phyloP scores from a whole-genome alignment of 768 basidiomycete genomes.

The Boletus barrowsii region DNA sequence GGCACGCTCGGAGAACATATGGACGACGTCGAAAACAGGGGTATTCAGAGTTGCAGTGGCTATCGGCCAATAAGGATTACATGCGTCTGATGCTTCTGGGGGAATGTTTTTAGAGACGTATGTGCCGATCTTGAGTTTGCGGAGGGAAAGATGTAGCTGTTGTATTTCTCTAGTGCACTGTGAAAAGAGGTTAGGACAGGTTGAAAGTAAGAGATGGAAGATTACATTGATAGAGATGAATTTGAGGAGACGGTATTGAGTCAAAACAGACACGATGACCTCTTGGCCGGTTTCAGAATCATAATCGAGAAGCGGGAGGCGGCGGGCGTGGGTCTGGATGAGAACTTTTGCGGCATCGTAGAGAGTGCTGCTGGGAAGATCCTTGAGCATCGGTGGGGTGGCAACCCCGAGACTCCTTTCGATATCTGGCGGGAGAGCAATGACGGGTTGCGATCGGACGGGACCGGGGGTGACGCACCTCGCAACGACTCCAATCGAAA shows the following conservation, averaged over 20 bases:
- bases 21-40: slow-evolving; percentile 96
- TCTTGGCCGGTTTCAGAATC: slow-evolving; percentile 95
- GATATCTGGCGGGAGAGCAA: slow-evolving; percentile 60
- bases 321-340: slow-evolving; percentile 92
- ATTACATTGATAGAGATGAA: slow-evolving; percentile 94
- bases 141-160: slow-evolving; percentile 74
- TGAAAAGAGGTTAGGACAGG: slow-evolving; percentile 7
- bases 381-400: slow-evolving; percentile 83
- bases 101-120: slow-evolving; percentile 64
- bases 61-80: slow-evolving; percentile 83
- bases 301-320: slow-evolving; percentile 88
- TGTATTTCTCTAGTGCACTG: slow-evolving; percentile 87
- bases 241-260: slow-evolving; percentile 96
- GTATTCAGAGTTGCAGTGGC: slow-evolving; percentile 89
- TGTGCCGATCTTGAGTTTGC: slow-evolving; percentile 89
- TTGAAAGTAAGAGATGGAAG: neutral
- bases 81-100: slow-evolving; percentile 45
- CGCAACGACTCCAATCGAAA: slow-evolving; percentile 86
- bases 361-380: slow-evolving; percentile 84
- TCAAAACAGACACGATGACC: slow-evolving; percentile 92
- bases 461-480: slow-evolving; percentile 49
- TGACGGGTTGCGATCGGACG: neutral
- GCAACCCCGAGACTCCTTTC: slow-evolving; percentile 90
- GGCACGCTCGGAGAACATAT: slow-evolving; percentile 94
- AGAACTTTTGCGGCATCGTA: slow-evolving; percentile 88